phyloP scores from a whole-genome alignment of 1,139 yeast genomes.

The Blastobotrys petasosporus region DNA sequence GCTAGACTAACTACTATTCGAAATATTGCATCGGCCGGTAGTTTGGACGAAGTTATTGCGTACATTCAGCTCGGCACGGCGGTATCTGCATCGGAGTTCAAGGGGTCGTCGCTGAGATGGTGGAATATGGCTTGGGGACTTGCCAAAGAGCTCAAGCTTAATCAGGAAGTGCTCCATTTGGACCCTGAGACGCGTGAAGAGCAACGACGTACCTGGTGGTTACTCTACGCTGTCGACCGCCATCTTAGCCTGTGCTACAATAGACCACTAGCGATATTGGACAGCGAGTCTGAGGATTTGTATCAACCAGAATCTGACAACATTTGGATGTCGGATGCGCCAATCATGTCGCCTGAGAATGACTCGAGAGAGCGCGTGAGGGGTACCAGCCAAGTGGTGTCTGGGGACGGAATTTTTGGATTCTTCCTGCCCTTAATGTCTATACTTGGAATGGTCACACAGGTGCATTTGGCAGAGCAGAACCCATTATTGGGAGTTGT shows the following conservation, averaged over 20 bases:
- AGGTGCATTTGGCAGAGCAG: constrained; percentile 24
- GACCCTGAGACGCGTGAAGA: constrained; percentile 37
- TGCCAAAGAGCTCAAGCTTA: constrained; percentile 33
- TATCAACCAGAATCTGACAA: constrained; percentile 35
- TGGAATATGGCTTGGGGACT: constrained; percentile 36
- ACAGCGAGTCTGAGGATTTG: constrained; percentile 32
- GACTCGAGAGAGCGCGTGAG: constrained; percentile 20
- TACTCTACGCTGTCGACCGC: constrained; percentile 38
- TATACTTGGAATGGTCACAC: constrained; percentile 24
- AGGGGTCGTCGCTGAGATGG: constrained; percentile 39
- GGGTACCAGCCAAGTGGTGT: constrained; percentile 20
- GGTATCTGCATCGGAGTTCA: constrained; percentile 38
- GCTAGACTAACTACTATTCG: constrained; percentile 19
- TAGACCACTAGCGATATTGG: constrained; percentile 32
- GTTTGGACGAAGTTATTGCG: constrained; percentile 38
- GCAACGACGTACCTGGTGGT: constrained; percentile 41
- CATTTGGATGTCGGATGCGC: constrained; percentile 31
- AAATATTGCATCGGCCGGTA: constrained; percentile 26
- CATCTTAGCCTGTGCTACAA: constrained; percentile 39
- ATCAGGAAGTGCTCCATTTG: constrained; percentile 27
- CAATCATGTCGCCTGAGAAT: constrained; percentile 23
- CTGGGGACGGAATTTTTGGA: constrained; percentile 27
- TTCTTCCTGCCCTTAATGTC: constrained; percentile 28
- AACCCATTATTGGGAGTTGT: constrained; percentile 19
- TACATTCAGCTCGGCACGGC: constrained; percentile 37